A percentile compares a stretch with the other conserved stretches of the same genome.
phyloP scores from a whole-genome alignment of 768 basidiomycete species.

The Pleurotus sapidus region DNA sequence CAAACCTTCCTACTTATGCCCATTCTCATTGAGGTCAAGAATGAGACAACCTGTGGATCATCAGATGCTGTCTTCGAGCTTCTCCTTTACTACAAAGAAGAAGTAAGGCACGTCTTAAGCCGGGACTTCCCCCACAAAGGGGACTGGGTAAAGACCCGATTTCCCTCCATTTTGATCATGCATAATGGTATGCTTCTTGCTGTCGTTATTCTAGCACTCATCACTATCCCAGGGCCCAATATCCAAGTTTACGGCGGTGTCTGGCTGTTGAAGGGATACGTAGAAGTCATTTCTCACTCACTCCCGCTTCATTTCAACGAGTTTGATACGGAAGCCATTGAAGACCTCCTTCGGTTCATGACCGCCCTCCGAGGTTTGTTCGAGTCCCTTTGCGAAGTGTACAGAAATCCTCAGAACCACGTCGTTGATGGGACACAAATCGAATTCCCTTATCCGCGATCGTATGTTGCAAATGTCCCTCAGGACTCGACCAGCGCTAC shows the following conservation, averaged over 20 bases:
- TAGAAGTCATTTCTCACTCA: neutral
- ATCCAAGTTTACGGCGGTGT: neutral
- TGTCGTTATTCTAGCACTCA: neutral
- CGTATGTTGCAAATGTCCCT: neutral
- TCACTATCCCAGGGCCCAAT: neutral
- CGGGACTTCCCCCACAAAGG: neutral
- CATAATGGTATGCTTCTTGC: neutral
- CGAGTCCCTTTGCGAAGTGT: neutral
- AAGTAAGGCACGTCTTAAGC: neutral
- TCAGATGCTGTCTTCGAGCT: neutral
- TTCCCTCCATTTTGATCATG: neutral
- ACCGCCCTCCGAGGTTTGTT: neutral
- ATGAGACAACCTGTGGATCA: neutral
- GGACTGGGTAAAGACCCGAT: neutral
- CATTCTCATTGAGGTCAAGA: neutral
- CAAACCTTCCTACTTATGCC: neutral
- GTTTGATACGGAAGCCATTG: neutral
- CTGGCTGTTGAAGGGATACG: neutral
- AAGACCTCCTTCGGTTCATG: neutral
- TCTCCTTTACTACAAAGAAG: neutral
- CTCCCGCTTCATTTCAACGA: neutral
- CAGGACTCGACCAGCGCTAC: neutral
- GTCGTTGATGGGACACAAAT: neutral
- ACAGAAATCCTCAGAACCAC: neutral
- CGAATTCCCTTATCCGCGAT: neutral